Evolutionary conservation across 768 basidiomycete genomes (phyloP).

Genomic region (Suillus lakei): DNA sequence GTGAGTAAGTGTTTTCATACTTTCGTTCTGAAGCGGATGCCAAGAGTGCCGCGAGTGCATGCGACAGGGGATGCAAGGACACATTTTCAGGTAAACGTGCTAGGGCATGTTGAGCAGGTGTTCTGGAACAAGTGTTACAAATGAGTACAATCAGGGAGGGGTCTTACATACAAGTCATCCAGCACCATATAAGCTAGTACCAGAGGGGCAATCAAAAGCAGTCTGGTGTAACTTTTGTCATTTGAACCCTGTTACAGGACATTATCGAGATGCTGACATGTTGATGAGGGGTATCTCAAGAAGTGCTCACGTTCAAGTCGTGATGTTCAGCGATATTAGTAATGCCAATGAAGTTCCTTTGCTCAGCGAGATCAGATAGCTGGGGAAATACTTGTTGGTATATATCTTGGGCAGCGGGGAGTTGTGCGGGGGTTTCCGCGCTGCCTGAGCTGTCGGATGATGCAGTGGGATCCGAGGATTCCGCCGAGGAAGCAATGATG

Average conservation of each 20-base stretch:
- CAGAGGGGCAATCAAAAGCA: slow-evolving; percentile 62
- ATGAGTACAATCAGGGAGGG: not conserved
- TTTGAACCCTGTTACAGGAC: slow-evolving; percentile 35
- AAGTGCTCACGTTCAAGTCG: slow-evolving; percentile 55
- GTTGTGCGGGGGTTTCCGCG: slow-evolving; percentile 20
- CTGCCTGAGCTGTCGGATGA: slow-evolving; percentile 12
- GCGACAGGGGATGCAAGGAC: slow-evolving; percentile 46
- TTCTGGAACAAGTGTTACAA: slow-evolving; percentile 40
- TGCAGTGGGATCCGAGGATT: not conserved
- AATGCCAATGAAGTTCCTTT: slow-evolving; percentile 48
- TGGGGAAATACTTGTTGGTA: slow-evolving; percentile 51
- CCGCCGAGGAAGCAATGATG: not conserved
- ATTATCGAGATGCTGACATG: slow-evolving; percentile 9
- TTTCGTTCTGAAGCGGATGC: slow-evolving; percentile 58
- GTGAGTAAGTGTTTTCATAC: slow-evolving; percentile 58
- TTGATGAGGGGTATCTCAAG: not conserved
- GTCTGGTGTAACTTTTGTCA: slow-evolving; percentile 46
- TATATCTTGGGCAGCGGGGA: slow-evolving; percentile 30
- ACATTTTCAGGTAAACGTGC: slow-evolving; percentile 58
- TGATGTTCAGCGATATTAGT: slow-evolving; percentile 52
- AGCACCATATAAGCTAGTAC: slow-evolving; percentile 68
- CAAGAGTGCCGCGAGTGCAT: slow-evolving; percentile 50
- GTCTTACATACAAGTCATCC: slow-evolving; percentile 59
- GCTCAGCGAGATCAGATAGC: slow-evolving; percentile 49
- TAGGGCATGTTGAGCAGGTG: slow-evolving; percentile 63